phyloP scores from a whole-genome alignment of 805 yeast genomes.

The Danielia oregonensis region DNA sequence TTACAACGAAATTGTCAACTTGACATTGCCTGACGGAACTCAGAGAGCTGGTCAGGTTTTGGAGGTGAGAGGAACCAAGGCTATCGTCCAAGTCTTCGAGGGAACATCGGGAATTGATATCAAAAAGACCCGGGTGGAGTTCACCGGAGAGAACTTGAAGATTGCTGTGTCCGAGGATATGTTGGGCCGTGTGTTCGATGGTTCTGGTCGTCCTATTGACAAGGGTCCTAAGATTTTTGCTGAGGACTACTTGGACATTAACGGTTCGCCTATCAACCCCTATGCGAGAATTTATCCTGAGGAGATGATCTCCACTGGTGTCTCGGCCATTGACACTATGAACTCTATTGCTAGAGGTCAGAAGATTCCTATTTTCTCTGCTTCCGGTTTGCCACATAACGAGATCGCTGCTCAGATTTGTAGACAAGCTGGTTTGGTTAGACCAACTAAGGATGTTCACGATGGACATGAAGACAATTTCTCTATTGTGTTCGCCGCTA shows the following conservation, averaged over 20 bases:
- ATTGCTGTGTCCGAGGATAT: constrained; percentile 96
- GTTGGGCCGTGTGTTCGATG: constrained; percentile 97
- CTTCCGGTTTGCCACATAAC: constrained; percentile 98
- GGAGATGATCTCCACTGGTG: constrained; percentile 99
- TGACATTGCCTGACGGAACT: constrained; percentile 94
- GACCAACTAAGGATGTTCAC: constrained; percentile 99
- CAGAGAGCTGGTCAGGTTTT: constrained; percentile 95
- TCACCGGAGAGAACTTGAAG: constrained; percentile 90
- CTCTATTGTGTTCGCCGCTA: constrained; percentile 98
- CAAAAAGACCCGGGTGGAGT: constrained; percentile 94
- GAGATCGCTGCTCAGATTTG: constrained; percentile 99
- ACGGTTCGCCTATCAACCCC: constrained; percentile 98
- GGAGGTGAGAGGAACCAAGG: constrained; percentile 95
- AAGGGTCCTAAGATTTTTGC: constrained; percentile 98
- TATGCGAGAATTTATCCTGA: constrained; percentile 98
- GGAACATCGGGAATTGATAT: constrained; percentile 99
- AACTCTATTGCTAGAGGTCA: constrained; percentile 99
- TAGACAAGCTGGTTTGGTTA: constrained; percentile 98
- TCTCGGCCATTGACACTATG: constrained; percentile 98
- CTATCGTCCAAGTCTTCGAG: constrained; percentile 97
- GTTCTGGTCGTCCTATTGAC: constrained; percentile 98
- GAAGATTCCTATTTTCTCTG: constrained; percentile 98
- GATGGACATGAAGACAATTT: constrained; percentile 99
- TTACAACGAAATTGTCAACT: constrained; percentile 93
- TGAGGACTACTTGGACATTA: constrained; percentile 96